Base-by-base conservation (phyloP, 2,329 filamentous ascomycete species). In the Aspergillus tanneri region DNA sequence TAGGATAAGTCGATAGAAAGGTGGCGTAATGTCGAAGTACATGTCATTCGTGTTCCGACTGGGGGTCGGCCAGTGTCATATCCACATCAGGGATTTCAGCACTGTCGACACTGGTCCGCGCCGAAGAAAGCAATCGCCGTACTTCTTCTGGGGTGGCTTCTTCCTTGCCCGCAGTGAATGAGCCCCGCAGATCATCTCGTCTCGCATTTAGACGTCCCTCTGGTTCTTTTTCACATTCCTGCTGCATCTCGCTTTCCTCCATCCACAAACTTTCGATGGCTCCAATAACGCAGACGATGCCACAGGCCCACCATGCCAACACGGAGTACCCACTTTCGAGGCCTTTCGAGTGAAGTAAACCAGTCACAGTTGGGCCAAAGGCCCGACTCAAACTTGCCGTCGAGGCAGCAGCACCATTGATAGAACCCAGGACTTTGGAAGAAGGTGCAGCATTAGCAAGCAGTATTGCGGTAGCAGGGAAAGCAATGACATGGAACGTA, bases 351-450 rank as follows among this genome's bases (percentile, higher is more conserved):
- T 96, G 95, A 19, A 97, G 78, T 22, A 90, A 75, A 2, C 93
- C 93, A 3, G 91, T 95, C 3, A 96, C 74, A 0, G 89, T 91
- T 2, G 93, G 93, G 0, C 92, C 92, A 53, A 96, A 86, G 0
- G 90, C 90, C 46, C 93, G 83, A 67, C 86, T 91, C 37, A 96
- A 74, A 65, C 90, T 96, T 3, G 93, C 93, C 2, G 89, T 90
- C 2, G 91, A 96, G 23, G 90, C 90, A 0, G 91, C 91, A 10
- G 91, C 86, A 14, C 93, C 93, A 61, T 97, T 97, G 68, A 99
- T 87, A 0, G 88, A 91, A 2, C 93, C 93, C 2, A 97, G 82
- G 1, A 95, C 87, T 41, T 88, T 81, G 47, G 87, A 86, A 6
- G 86, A 91, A 0, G 90, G 89, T 0, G 91, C 88, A 12, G 90